Percentiles rank a stretch among this genome's conserved stretches.
phyloP scores from a whole-genome alignment of 2,329 filamentous ascomycete species.

The Talaromyces sp. region DNA sequence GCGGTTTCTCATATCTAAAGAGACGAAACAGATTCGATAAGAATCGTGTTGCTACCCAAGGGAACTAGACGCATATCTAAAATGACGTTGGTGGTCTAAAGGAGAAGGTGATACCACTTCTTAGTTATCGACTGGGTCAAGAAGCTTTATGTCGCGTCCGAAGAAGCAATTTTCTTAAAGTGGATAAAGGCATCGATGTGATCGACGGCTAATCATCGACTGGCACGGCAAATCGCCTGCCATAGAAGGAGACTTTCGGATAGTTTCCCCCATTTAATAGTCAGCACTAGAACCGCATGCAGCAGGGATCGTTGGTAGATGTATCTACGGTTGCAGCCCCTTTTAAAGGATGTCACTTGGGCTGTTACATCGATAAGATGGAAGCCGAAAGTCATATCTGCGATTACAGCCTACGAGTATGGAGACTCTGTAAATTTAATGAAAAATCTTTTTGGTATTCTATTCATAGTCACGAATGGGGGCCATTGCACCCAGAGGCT shows the following conservation, averaged over 20 bases:
- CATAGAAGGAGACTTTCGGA: not conserved
- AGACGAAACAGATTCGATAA: not conserved
- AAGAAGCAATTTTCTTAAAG: not conserved
- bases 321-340: not conserved
- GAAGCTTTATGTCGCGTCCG: not conserved
- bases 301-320: constrained; percentile 8
- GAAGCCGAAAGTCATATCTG: not conserved
- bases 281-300: not conserved
- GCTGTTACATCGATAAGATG: not conserved
- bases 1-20: not conserved
- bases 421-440: too few species aligned
- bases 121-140: not conserved
- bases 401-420: too few species aligned
- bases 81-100: not conserved
- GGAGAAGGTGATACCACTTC: not conserved
- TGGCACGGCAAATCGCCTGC: not conserved
- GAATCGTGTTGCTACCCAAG: not conserved
- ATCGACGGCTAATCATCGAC: not conserved
- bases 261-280: not conserved
- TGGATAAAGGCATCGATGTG: not conserved
- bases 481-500: not conserved
- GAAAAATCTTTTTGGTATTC: not conserved
- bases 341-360: not conserved
- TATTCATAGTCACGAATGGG: not conserved
- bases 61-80: not conserved